Percentiles rank a stretch among this genome's conserved stretches.
phyloP scores from a whole-genome alignment of 192 early-diverging fungal species.

The Linnemannia zychae region DNA sequence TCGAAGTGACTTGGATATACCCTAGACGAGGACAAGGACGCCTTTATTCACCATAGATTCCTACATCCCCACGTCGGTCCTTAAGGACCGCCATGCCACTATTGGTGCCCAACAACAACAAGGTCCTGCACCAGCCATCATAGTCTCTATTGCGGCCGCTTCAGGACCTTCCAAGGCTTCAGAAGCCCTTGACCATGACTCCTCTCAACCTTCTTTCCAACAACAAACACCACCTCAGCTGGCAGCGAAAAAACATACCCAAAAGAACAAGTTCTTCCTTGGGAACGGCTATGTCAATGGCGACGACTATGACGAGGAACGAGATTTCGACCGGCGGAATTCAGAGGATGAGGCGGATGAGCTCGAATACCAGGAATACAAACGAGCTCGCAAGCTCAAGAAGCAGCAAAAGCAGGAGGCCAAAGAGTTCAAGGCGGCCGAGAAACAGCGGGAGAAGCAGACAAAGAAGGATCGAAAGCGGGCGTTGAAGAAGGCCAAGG shows the following conservation, averaged over 20 bases:
- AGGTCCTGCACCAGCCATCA: not conserved
- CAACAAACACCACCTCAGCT: slow-evolving; percentile 7
- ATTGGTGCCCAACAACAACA: slow-evolving; percentile 1
- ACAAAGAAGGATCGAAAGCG: slow-evolving; percentile 8
- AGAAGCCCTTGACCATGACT: not conserved
- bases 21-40: not conserved
- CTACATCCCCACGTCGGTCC: slow-evolving; percentile 34
- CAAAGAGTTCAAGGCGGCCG: slow-evolving; percentile 15
- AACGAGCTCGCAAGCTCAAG: slow-evolving; percentile 24
- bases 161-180: not conserved
- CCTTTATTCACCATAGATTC: slow-evolving; percentile 23
- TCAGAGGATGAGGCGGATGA: slow-evolving; percentile 45
- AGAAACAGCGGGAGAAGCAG: slow-evolving; percentile 17
- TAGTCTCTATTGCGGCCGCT: not conserved
- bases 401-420: slow-evolving; percentile 29
- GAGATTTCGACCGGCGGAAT: slow-evolving; percentile 12
- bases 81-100: slow-evolving; percentile 4
- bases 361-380: slow-evolving; percentile 45
- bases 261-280: not conserved
- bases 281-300: not conserved
- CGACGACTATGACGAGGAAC: not conserved
- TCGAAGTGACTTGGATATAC: not conserved
- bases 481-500: slow-evolving; percentile 16
- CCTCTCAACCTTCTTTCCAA: not conserved
- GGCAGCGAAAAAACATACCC: not conserved